Base-by-base conservation (phyloP, 2,329 filamentous ascomycete species). In the Nannizzia gypsea region DNA sequence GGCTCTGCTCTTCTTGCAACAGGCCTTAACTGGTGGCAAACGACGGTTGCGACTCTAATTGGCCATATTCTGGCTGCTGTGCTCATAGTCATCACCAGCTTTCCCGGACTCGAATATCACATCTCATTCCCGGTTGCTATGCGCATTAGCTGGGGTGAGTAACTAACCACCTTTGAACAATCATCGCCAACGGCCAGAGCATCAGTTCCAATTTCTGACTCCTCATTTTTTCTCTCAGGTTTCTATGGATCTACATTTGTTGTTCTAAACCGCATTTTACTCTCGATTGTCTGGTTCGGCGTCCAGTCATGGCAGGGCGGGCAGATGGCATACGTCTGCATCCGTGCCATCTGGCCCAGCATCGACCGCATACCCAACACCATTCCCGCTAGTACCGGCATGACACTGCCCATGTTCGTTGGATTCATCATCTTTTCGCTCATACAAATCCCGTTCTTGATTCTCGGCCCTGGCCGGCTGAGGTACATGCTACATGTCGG, bases 111-210 rank as follows among this genome's bases (percentile, higher is more conserved):
- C 3, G 67, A 71, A 59, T 77, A 73, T 64, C 74, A 77, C 61
- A 73, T 78, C 28, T 74, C 74, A 6, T 79, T 77, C 42, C 73
- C 76, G 0, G 73, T 79, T 8, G 67, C 72, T 3, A 68, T 69
- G 15, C 69, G 76, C 9, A 69, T 70, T 38, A 68, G 74, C 28
- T 78, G 74, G 71, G 77, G 76, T n/a, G 67, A 54, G 48, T 54
- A 17, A 1, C n/a, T 17, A n/a, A 76, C 24, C 75, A 20, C 67
- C 75, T 62, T 72, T 15, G n/a, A n/a, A n/a, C n/a, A n/a, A n/a
- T n/a, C n/a, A n/a, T n/a, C n/a, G n/a, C n/a, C n/a, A n/a, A 42
- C 15, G 13, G n/a, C 38, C 38, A 42, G n/a, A 17, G n/a, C n/a
- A n/a, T 42, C 38, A 17, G 24, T 11, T 20, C 15, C 11, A 6